These are phyloP conservation scores for Colletotrichum sp. DNA, from an alignment of 2,329 filamentous ascomycete genomes.

Conservation along the genomic window DNA sequence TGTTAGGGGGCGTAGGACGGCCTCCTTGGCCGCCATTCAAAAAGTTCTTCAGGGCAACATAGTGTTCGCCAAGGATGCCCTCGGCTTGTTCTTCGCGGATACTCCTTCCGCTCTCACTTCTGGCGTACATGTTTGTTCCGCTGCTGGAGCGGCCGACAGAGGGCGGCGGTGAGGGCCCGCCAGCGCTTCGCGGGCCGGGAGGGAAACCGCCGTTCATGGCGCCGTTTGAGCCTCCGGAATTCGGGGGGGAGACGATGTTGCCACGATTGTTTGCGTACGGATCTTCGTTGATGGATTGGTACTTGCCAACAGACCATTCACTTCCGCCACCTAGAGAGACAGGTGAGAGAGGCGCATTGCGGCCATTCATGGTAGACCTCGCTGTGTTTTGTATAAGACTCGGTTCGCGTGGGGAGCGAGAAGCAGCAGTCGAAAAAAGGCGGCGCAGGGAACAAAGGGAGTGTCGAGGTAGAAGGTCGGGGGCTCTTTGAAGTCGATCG, in stretches of 20 bases:
- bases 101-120: slow-evolving; percentile 69
- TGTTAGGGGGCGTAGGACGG: slow-evolving; percentile 77
- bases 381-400: neutral
- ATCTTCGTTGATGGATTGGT: slow-evolving; percentile 61
- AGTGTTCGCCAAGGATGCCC: slow-evolving; percentile 76
- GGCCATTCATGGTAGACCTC: slow-evolving; percentile 66
- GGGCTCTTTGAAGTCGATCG: neutral
- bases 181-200: slow-evolving; percentile 59
- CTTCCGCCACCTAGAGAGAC: slow-evolving; percentile 83
- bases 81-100: slow-evolving; percentile 66
- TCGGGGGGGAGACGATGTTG: slow-evolving; percentile 72
- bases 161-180: slow-evolving; percentile 82
- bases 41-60: slow-evolving; percentile 78
- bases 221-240: slow-evolving; percentile 66
- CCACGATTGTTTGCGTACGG: slow-evolving; percentile 59
- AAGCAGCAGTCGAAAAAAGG: slow-evolving; percentile 25
- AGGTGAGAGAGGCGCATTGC: slow-evolving; percentile 80
- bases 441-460: slow-evolving; percentile 15
- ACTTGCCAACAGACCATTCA: slow-evolving; percentile 80
- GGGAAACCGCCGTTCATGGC: slow-evolving; percentile 64
- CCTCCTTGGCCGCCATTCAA: slow-evolving; percentile 80
- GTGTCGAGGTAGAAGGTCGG: neutral
- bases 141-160: slow-evolving; percentile 87
- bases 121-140: slow-evolving; percentile 72
- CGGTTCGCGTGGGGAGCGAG: slow-evolving; percentile 21